Evolutionary conservation across 345 rosid genomes (phyloP), one percentile per base, ranked within the genome.

Genomic region (Trapa bicornis): DNA sequence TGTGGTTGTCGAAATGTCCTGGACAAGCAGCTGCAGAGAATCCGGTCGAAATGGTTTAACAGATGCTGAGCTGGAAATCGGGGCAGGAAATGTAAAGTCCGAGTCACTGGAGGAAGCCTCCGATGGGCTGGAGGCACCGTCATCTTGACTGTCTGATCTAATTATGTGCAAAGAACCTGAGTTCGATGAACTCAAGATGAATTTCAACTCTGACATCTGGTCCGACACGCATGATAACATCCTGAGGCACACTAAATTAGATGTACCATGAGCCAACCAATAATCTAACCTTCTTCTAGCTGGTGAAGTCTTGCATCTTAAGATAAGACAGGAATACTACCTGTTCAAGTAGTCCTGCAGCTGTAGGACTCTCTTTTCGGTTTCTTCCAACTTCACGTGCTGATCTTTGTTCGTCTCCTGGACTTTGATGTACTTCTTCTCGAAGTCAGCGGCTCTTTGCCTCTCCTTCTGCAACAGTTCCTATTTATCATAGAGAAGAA

Each of bases 221-320:
- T 89, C 94, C 29, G 96, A 82, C 86, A 92, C 86, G 73, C 82
- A 79, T 64, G 85, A 81, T 71, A 88, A 75, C 86, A 93, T 82
- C 92, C 96, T 88, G 98, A 75, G 81, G 79, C 82, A 82, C 82
- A 84, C 90, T 85, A 85, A 80, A 84, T 81, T 84, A 75, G 83
- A 79, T 78, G 69, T 79, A 79, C 82, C 68, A 80, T 85, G 77
- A 84, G 80, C 77, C 72, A 80, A 72, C 63, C 11, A 32, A 33
- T 35, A 58, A 54, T 58, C 6, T 4, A 41, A 3, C 43, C 43
- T 3, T 41, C 37, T 58, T 0, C 2, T 32, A 2, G 15, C 53
- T 6, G 3, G 61, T 45, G 11, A 45, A 45, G 11, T 45, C 12
- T 45, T 45, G 13, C 6, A 65, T 65, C 10, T 29, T 41, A 65